Evolutionary conservation across 225 moss, liverwort and hornwort species (phyloP).

Genomic region (Pseudisothecium myosuroides): DNA sequence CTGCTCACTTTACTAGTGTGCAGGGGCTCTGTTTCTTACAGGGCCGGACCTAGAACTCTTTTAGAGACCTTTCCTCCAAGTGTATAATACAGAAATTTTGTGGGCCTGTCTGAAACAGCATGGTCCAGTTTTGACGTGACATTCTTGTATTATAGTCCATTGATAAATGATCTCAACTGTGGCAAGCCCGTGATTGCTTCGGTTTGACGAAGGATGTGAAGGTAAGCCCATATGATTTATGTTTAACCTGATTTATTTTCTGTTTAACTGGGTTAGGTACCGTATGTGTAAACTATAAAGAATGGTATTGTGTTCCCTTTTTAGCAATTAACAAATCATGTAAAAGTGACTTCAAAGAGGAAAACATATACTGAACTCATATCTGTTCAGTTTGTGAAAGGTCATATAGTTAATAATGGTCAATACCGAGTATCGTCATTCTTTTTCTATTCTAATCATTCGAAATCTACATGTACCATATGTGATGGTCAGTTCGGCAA

Average conservation of each 20-base stretch:
- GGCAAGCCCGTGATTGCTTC: background rate
- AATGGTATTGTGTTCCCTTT: background rate
- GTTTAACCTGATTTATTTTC: background rate
- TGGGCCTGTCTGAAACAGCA: background rate
- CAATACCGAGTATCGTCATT: background rate
- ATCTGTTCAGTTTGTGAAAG: background rate
- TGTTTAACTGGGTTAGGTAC: too few species aligned
- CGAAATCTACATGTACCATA: background rate
- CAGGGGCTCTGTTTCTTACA: background rate
- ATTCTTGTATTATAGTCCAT: constrained; percentile 8
- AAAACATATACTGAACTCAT: too few species aligned
- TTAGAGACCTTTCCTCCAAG: background rate
- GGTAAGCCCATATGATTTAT: background rate
- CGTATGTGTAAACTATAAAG: background rate
- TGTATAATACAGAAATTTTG: constrained; percentile 13
- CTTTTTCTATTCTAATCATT: background rate
- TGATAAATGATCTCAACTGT: background rate
- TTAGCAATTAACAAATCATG: background rate
- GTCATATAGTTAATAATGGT: background rate
- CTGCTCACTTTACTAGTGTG: background rate
- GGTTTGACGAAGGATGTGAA: background rate
- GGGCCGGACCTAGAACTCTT: background rate
- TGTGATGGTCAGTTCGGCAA: background rate
- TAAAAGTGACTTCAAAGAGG: background rate
- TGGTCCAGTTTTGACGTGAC: background rate